Base-by-base conservation (phyloP, 2,329 filamentous ascomycete species). In the Eutypa lata region DNA sequence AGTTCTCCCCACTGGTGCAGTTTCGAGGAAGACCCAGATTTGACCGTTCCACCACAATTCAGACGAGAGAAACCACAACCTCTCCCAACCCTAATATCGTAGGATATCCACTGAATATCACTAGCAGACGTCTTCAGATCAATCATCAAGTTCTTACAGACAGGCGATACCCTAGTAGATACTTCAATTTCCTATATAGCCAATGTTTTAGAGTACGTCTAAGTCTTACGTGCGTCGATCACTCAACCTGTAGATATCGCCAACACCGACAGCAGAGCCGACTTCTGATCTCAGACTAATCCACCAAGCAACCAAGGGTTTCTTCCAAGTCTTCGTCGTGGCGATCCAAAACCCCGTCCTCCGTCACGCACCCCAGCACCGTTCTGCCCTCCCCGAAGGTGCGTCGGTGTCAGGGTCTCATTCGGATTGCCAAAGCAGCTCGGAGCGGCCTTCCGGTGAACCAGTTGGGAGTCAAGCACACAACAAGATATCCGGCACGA, bases 301-400 rank as follows among this genome's bases (percentile, higher is more conserved):
- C 11, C 18, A 10, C 22, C 22, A 45, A 7, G 16, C 22, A 6
- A 45, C 22, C 22, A 24, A 26, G n/a, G 21, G 7, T 45, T 26
- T 22, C 42, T 26, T 28, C 22, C 7, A 45, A 45, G 21, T 52
- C 48, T 50, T 59, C 71, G 68, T 65, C 65, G 70, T 73, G 72
- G 71, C 71, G 70, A 66, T 72, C 65, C 69, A 71, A 70, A 63
- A 58, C 54, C 63, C 63, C 54, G 51, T 64, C 48, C 58, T 53
- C 31, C 57, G 51, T 58, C 69, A 63, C 60, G 60, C 63, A 56
- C 63, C 64, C 63, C 61, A 64, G 60, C 68, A 70, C 53, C 64
- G 60, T 58, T 58, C 64, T 44, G 50, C 58, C 54, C 63, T 57
- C 52, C 60, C 62, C 47, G 61, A 64, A 54, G 56, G 62, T 61